Base-by-base conservation (phyloP, 768 basidiomycete genomes). In the Russula foetens region DNA sequence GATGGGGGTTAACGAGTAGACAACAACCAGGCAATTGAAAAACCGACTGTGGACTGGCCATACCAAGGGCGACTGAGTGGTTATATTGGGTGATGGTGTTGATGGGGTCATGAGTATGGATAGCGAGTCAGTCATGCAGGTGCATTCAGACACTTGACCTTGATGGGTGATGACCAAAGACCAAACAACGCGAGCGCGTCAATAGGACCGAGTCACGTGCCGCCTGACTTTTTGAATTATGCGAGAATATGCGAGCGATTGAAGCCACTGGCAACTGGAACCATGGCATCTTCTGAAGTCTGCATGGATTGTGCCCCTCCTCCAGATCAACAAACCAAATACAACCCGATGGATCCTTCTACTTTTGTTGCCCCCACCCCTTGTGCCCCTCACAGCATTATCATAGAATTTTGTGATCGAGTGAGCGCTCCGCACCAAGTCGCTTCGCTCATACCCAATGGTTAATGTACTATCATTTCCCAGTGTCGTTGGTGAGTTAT, bases 321-420 rank as follows among this genome's bases (percentile, higher is more conserved):
- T 28, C 17, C 44, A 11, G 14, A 35, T 29, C 26, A 38, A 12
- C 21, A 41, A 39, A 41, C 49, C 24, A 44, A 45, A 5, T 46
- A 69, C 21, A 64, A 67, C 56, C 63, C 71, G 7, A 65, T 79
- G 44, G 79, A 86, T 62, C 74, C 78, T 3, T 70, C 79, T 0
- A 80, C 80, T 0, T 88, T 89, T 68, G 71, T 80, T 11, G 79
- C 81, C 58, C 87, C 86, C 3, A 71, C 70, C 7, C 73, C 77
- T 23, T 69, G 77, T 35, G 71, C 70, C 6, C n/a, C 59, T 11
- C 83, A 89, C 3, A 80, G 80, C 29, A 74, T 96, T n/a, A 81
- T 80, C 7, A 89, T 98, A 63, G 94, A 98, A 71, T 98, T 92
- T 69, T 98, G 94, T 71, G 91, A 95, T 71, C 78, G 92, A 75